phyloP scores from a whole-genome alignment of 192 early-diverging fungal species.

The Rhizophlyctis rosea region DNA sequence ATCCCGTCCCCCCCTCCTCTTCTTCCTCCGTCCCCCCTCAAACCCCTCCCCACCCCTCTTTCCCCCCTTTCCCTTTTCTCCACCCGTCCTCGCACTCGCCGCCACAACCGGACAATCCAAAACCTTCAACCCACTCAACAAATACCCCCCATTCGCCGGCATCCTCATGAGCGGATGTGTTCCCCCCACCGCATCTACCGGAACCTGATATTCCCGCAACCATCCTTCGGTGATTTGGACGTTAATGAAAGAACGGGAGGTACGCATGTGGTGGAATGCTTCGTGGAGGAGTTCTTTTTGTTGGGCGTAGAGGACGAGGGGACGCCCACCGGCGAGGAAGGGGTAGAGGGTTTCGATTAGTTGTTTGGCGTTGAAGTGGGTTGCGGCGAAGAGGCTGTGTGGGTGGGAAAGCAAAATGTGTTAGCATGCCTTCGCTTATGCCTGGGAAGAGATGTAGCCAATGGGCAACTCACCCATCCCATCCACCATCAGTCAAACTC shows the following conservation, averaged over 20 bases:
- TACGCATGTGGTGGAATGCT: conserved; percentile 52
- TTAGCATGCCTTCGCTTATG: conserved; percentile 45
- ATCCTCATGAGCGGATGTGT: conserved; percentile 53
- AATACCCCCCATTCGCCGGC: conserved; percentile 42
- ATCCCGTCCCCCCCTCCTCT: background rate
- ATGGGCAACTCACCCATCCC: conserved; percentile 14
- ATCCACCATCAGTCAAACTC: conserved; percentile 11
- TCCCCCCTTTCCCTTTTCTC: background rate
- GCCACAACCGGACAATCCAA: conserved; percentile 17
- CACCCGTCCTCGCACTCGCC: background rate
- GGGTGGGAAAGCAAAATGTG: conserved; percentile 36
- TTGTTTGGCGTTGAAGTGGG: conserved; percentile 69
- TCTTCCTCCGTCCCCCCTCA: background rate
- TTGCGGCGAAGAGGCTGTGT: conserved; percentile 79
- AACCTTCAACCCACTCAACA: conserved; percentile 32
- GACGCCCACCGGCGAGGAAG: conserved; percentile 77
- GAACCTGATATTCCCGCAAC: conserved; percentile 72
- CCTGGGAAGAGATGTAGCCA: too few species aligned
- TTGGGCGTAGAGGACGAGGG: conserved; percentile 74
- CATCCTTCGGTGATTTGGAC: conserved; percentile 87
- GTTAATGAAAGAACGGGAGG: conserved; percentile 67
- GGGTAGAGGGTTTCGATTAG: conserved; percentile 69
- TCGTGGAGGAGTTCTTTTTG: conserved; percentile 44
- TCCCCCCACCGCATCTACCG: conserved; percentile 31
- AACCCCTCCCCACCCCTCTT: too few species aligned